These are phyloP conservation scores for Lachnellula cervina DNA, from an alignment of 2,329 filamentous ascomycete species.

Conservation along the genomic window DNA sequence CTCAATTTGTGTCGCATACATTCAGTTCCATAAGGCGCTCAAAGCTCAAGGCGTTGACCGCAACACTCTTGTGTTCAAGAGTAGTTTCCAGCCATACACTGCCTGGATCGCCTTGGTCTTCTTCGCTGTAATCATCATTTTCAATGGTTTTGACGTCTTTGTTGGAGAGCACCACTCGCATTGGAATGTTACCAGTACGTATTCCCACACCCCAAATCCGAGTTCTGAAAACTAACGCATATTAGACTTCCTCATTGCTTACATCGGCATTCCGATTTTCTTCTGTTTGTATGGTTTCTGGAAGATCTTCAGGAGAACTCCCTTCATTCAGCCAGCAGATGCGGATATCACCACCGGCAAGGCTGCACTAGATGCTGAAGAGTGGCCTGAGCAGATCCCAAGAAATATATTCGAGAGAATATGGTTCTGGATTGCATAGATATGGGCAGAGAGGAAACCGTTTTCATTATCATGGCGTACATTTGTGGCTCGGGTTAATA, in stretches of 20 bases:
- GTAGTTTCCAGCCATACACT: slow-evolving; percentile 64
- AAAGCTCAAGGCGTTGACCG: slow-evolving; percentile 64
- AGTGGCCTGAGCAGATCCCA: slow-evolving; percentile 36
- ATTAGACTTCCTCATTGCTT: slow-evolving; percentile 67
- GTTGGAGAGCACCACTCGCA: slow-evolving; percentile 47
- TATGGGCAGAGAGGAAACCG: background rate
- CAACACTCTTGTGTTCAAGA: slow-evolving; percentile 64
- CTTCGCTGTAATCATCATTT: slow-evolving; percentile 66
- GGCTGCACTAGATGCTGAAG: slow-evolving; percentile 39
- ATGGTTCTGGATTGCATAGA: slow-evolving; percentile 43
- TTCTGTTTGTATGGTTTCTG: slow-evolving; percentile 64
- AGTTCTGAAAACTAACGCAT: slow-evolving; percentile 50
- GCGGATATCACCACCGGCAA: slow-evolving; percentile 43
- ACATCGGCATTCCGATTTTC: slow-evolving; percentile 69
- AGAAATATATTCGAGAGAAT: slow-evolving; percentile 39
- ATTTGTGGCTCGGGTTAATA: background rate
- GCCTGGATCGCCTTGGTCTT: slow-evolving; percentile 60
- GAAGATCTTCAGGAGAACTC: slow-evolving; percentile 65
- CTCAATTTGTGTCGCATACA: slow-evolving; percentile 64
- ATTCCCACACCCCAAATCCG: background rate
- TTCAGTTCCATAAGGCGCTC: slow-evolving; percentile 67
- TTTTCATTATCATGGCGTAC: background rate
- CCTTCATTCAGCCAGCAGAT: slow-evolving; percentile 33
- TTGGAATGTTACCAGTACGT: slow-evolving; percentile 58
- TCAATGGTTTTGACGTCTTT: slow-evolving; percentile 74